phyloP scores from a whole-genome alignment of 768 basidiomycete species.

The Lentinula aciculospora region DNA sequence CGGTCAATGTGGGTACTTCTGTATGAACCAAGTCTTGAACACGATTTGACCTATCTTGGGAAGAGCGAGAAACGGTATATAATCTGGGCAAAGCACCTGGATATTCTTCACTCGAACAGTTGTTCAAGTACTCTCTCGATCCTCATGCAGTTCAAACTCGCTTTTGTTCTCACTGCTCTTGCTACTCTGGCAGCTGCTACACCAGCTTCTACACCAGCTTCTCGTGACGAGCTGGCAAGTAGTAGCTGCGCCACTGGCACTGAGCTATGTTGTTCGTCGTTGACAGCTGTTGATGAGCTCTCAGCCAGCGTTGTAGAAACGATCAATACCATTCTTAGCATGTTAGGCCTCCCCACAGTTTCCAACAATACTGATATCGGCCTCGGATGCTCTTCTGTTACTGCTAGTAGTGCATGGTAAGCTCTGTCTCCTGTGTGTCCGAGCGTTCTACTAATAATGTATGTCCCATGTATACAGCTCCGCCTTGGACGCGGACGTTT shows the following conservation, averaged over 20 bases:
- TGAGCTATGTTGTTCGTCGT: constrained; percentile 3
- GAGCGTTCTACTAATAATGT: no score
- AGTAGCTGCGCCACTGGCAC: constrained; percentile 1
- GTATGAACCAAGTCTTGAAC: no score
- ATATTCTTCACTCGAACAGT: constrained; percentile 4
- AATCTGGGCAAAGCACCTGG: not conserved
- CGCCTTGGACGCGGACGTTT: no score
- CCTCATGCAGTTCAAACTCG: constrained; percentile 7
- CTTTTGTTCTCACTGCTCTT: not conserved
- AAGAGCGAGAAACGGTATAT: not conserved
- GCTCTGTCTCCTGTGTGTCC: no score
- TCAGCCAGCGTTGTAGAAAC: not conserved
- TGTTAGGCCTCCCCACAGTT: no score
- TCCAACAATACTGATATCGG: no score
- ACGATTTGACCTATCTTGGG: no score
- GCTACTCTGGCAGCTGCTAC: not conserved
- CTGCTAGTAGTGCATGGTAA: no score
- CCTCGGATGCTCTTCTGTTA: no score
- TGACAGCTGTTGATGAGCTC: no score
- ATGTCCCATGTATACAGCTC: no score
- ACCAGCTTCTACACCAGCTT: not conserved
- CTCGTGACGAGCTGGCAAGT: not conserved
- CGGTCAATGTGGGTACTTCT: no score
- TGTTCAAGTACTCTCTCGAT: not conserved
- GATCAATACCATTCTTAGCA: not conserved